These are phyloP conservation scores for Ustilago shanxiensis DNA, from an alignment of 1,284 basidiomycete species.

Conservation along the genomic window DNA sequence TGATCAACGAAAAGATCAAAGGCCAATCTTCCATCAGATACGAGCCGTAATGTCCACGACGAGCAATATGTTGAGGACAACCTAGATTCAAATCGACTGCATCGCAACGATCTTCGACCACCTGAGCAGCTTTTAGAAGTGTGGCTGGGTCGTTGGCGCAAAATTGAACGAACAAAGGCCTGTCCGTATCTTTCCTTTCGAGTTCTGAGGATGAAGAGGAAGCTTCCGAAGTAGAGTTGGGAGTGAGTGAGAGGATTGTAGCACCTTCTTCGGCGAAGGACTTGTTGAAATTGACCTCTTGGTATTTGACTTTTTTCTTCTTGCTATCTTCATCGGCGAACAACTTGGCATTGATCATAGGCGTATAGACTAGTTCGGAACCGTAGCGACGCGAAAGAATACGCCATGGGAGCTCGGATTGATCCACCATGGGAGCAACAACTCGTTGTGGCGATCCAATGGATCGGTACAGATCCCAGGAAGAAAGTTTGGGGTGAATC, in stretches of 20 bases:
- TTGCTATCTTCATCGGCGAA: conserved; percentile 73
- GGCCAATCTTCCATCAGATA: conserved; percentile 97
- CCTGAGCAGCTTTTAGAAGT: conserved; percentile 71
- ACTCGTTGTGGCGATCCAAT: conserved; percentile 87
- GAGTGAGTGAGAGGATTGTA: conserved; percentile 4
- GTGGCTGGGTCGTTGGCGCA: conserved; percentile 88
- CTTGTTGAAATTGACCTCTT: conserved; percentile 55
- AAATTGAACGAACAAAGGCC: conserved; percentile 91
- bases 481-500: conserved; percentile 75
- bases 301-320: conserved; percentile 51
- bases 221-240: not conserved
- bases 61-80: conserved; percentile 95
- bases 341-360: conserved; percentile 97
- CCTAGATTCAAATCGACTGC: conserved; percentile 91
- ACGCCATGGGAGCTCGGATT: conserved; percentile 90
- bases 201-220: not conserved
- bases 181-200: conserved; percentile 73
- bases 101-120: conserved; percentile 73
- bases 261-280: conserved; percentile 57
- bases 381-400: conserved; percentile 88
- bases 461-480: conserved; percentile 85
- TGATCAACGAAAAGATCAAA: conserved; percentile 71
- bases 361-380: conserved; percentile 85
- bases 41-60: conserved; percentile 86
- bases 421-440: conserved; percentile 98